Base-by-base conservation (phyloP, 2,329 filamentous ascomycete genomes). In the Scytalidium sp. region DNA sequence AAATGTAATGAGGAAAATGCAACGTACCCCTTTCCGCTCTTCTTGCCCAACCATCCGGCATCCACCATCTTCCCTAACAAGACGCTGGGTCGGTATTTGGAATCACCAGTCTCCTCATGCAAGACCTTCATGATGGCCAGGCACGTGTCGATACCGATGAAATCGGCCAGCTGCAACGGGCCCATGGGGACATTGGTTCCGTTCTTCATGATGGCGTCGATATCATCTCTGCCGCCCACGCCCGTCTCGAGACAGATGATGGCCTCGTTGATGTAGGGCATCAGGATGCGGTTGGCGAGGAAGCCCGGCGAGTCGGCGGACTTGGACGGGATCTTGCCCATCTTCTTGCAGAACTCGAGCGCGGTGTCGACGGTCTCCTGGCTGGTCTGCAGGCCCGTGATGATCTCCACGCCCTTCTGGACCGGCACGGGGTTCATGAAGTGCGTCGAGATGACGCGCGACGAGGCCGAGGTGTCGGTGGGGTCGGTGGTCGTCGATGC, bases 401-500 rank as follows among this genome's bases (percentile, higher is more conserved):
- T 97, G 63, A 99, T 97, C 73, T 99, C 94, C 4, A 99, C 94
- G 46, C 94, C 94, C 71, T 96, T 96, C 67, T 97, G 94, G 25
- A 99, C 75, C 2, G 94, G 94, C 0, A 99, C 94, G 0, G 94
- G 94, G 76, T 99, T 99, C 94, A 99, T 99, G 72, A 99, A 99
- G 70, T 99, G 94, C 15, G 94, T 97, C 46, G 90, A 90, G 49
- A 99, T 84, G 9, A 99, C 94, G 43, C 94, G 87, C 5, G 90
- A 93, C 41, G 90, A 87, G 39, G 85, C 88, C 41, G 85, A 86
- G 20, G 89, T 84, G 63, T 96, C 88, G 17, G 75, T 93, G 1
- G 90, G 87, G 64, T 96, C 83, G 49, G 77, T 76, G 21, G 84
- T 87, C 1, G 93, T 93, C 9, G 92, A 83, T 3, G 94, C 92